These are phyloP conservation scores for Mytilinidion resinicola DNA, from an alignment of 495 filamentous ascomycete species.

Conservation along the genomic window DNA sequence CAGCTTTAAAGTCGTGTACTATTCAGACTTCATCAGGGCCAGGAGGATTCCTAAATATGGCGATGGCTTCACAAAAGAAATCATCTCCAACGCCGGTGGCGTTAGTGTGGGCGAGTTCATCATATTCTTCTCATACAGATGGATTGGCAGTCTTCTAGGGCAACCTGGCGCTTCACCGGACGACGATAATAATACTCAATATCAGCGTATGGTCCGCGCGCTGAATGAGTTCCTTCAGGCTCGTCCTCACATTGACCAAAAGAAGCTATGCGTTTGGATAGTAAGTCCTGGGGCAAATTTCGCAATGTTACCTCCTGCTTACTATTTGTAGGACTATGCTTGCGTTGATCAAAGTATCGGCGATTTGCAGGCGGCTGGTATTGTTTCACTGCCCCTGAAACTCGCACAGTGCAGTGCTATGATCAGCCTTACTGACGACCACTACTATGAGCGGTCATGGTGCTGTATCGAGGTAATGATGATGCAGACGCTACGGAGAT, in stretches of 20 bases:
- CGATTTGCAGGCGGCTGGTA: background rate
- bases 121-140: conserved; percentile 16
- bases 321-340: conserved; percentile 12
- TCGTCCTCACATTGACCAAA: background rate
- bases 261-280: conserved; percentile 5
- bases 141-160: conserved; percentile 2
- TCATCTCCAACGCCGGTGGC: background rate
- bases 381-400: conserved; percentile 9
- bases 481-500: conserved; percentile 9
- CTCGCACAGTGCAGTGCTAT: conserved; percentile 15
- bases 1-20: conserved; percentile 5
- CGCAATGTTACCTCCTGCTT: background rate
- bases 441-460: conserved; percentile 12
- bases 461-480: conserved; percentile 14
- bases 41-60: conserved; percentile 1
- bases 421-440: conserved; percentile 15
- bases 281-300: conserved; percentile 1
- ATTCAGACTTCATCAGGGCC: background rate
- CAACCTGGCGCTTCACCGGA: conserved; percentile 3
- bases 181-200: conserved; percentile 3
- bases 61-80: background rate
- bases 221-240: conserved; percentile 4
- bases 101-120: background rate
- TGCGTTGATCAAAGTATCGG: conserved; percentile 9
- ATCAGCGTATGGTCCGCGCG: conserved; percentile 4